Evolutionary conservation across 805 yeast genomes (phyloP).

Genomic region (Barnettozyma sucrosica): DNA sequence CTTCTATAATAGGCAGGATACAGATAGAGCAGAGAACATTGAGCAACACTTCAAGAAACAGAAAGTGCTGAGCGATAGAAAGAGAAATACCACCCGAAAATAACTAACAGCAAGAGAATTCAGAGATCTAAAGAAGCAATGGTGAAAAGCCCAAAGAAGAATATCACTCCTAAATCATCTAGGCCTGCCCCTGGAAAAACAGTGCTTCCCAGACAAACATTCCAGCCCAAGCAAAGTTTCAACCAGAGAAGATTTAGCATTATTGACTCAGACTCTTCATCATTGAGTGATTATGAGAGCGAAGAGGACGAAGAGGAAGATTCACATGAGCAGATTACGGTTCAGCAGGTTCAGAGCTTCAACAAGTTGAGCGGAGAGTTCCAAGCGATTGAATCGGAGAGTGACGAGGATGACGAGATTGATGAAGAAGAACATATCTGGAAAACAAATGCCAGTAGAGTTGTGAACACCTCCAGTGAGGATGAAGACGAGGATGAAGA

Average conservation of each 20-base stretch:
- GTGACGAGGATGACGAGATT: conserved; percentile 25
- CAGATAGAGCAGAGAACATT: not conserved
- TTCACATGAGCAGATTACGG: conserved; percentile 19
- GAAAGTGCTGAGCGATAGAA: not conserved
- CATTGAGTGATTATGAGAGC: conserved; percentile 34
- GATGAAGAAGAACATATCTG: conserved; percentile 25
- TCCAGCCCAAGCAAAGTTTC: conserved; percentile 5
- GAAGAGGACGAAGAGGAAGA: conserved; percentile 24
- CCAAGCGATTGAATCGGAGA: conserved; percentile 31
- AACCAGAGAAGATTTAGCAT: conserved; percentile 39
- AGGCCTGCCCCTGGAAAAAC: conserved; percentile 28
- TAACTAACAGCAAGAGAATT: not conserved
- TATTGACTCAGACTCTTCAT: conserved; percentile 38
- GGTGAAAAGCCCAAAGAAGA: conserved; percentile 19
- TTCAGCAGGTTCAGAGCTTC: conserved; percentile 13
- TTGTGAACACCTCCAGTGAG: conserved; percentile 30
- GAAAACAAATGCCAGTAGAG: conserved; percentile 24
- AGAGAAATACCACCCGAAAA: not conserved
- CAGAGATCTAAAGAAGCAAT: not conserved
- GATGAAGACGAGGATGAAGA: conserved; percentile 28
- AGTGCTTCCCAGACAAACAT: conserved; percentile 18
- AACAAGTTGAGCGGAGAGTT: conserved; percentile 14
- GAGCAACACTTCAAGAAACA: not conserved
- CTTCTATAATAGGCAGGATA: conserved; percentile 1
- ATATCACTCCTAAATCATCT: conserved; percentile 19